phyloP scores from a whole-genome alignment of 192 early-diverging fungal genomes.

The Kappamyces sp. region DNA sequence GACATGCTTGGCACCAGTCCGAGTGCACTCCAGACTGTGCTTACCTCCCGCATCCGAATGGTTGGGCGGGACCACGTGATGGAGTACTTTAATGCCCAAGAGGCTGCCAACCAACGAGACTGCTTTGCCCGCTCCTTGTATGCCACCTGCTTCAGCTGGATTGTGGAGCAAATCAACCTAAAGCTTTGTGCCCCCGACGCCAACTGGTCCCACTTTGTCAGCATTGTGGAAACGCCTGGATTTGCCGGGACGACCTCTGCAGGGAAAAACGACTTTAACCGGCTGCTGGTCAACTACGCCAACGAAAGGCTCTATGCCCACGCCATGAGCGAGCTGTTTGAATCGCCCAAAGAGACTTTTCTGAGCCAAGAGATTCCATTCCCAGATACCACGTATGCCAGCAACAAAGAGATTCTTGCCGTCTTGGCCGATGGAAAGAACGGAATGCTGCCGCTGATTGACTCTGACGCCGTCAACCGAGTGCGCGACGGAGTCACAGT shows the following conservation, averaged over 20 bases:
- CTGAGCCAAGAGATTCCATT: conserved; percentile 34
- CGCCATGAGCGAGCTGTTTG: conserved; percentile 30
- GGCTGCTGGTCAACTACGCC: conserved; percentile 47
- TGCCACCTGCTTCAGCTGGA: conserved; percentile 66
- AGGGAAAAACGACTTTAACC: conserved; percentile 34
- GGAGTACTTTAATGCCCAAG: conserved; percentile 71
- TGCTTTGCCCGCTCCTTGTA: conserved; percentile 75
- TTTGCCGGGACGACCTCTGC: conserved; percentile 20
- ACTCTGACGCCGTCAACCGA: conserved; percentile 27
- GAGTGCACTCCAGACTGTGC: conserved; percentile 47
- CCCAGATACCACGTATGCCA: conserved; percentile 51
- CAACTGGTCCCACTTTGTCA: conserved; percentile 74
- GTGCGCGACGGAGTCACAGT: conserved; percentile 26
- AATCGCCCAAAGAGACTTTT: conserved; percentile 27
- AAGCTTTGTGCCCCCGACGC: conserved; percentile 63
- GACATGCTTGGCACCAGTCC: conserved; percentile 74
- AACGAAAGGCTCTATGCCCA: conserved; percentile 37
- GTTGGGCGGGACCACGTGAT: conserved; percentile 79
- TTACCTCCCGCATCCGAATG: conserved; percentile 74
- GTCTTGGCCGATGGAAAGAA: conserved; percentile 15
- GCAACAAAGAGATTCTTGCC: conserved; percentile 22
- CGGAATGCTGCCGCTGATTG: conserved; percentile 36
- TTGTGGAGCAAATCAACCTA: conserved; percentile 86
- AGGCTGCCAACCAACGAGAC: conserved; percentile 76
- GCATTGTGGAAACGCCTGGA: conserved; percentile 69